phyloP scores from a whole-genome alignment of 73 alveolate genomes.

The Tetrahymena borealis region DNA sequence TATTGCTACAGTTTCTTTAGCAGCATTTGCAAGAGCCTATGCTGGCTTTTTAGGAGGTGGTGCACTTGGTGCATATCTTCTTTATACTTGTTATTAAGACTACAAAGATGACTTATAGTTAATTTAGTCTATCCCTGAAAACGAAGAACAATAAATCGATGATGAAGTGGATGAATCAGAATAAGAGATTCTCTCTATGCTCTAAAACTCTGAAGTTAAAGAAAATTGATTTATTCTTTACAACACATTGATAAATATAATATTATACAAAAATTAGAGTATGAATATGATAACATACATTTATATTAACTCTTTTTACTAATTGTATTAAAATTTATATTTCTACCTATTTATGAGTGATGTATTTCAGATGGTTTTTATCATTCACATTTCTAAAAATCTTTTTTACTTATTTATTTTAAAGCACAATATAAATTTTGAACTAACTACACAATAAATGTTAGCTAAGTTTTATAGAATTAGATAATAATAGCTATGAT shows the following conservation, averaged over 20 bases:
- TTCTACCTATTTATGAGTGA: no score
- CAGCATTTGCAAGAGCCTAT: not conserved
- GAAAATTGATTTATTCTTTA: not conserved
- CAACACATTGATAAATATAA: no score
- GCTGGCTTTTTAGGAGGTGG: not conserved
- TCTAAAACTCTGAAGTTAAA: not conserved
- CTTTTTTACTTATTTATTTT: no score
- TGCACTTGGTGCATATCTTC: not conserved
- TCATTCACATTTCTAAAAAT: not conserved
- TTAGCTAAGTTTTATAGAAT: no score
- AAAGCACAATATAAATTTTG: no score
- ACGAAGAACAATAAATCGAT: not conserved
- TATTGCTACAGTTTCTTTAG: not conserved
- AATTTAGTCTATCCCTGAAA: not conserved
- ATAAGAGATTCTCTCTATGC: not conserved
- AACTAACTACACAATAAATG: no score
- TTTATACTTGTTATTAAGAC: not conserved
- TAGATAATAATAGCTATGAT: no score
- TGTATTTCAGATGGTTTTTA: no score
- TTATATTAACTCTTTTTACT: no score
- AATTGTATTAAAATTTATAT: no score
- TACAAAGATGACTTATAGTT: not conserved
- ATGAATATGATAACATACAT: no score
- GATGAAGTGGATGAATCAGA: not conserved
- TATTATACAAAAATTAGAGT: no score